phyloP scores from a whole-genome alignment of 305 asterid species.

The Rubia balearica region DNA sequence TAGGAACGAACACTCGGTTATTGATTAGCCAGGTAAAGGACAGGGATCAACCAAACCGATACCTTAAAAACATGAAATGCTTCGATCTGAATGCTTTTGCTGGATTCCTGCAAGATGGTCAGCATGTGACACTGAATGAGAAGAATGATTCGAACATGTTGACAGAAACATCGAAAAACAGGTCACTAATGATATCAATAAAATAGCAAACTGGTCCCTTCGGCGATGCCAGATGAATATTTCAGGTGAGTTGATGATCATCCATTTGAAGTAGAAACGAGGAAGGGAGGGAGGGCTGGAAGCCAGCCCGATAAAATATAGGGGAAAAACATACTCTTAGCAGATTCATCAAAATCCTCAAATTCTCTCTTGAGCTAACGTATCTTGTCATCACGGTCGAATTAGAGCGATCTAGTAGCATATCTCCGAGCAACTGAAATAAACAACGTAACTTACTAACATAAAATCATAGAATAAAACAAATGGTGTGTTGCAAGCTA shows the following conservation, averaged over 20 bases:
- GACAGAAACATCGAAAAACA: not conserved
- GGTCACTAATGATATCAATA: not conserved
- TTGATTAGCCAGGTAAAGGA: not conserved
- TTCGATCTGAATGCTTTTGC: conserved; percentile 94
- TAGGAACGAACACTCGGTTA: not conserved
- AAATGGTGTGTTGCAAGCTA: not conserved
- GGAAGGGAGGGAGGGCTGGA: not conserved
- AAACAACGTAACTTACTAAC: not conserved
- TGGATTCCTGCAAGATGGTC: conserved; percentile 64
- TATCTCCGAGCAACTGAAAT: conserved; percentile 45
- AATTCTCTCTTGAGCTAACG: conserved; percentile 78
- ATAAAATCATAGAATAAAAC: not conserved
- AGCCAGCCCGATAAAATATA: not conserved
- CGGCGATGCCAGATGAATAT: too few relatives aligned
- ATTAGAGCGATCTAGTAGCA: conserved; percentile 74
- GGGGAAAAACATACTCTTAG: conserved; percentile 57
- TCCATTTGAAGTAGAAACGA: not conserved
- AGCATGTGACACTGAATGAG: not conserved
- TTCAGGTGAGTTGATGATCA: not conserved
- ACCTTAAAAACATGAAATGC: conserved; percentile 99
- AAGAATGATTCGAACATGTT: not conserved
- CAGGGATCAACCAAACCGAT: conserved; percentile 6
- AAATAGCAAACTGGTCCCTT: not conserved
- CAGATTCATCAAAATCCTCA: conserved; percentile 98
- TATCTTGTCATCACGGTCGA: conserved; percentile 83